phyloP scores from a whole-genome alignment of 768 basidiomycete genomes.

The Leucosporidium yakuticum region DNA sequence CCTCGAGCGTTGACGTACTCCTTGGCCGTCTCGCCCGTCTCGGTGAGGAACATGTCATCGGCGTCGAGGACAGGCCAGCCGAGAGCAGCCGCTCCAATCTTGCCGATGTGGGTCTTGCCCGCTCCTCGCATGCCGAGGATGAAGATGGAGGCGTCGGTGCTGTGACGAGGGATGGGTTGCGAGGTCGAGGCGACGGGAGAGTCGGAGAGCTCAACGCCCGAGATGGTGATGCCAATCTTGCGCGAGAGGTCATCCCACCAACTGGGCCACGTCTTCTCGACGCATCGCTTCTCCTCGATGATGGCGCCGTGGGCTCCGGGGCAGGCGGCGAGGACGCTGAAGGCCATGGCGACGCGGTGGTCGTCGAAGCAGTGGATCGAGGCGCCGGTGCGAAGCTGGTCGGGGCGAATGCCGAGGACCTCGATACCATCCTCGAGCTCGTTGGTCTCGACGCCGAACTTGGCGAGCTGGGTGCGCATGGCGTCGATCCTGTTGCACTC shows the following conservation, averaged over 20 bases:
- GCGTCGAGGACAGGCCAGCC: slow-evolving; percentile 76
- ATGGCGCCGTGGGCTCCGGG: slow-evolving; percentile 46
- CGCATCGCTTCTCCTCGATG: slow-evolving; percentile 92
- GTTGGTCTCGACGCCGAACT: slow-evolving; percentile 86
- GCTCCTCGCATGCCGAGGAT: slow-evolving; percentile 95
- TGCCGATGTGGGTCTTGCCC: slow-evolving; percentile 84
- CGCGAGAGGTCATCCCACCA: slow-evolving; percentile 99
- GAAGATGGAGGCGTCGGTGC: slow-evolving; percentile 51
- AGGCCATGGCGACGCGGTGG: slow-evolving; percentile 98
- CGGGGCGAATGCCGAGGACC: slow-evolving; percentile 68
- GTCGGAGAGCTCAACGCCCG: slow-evolving; percentile 67
- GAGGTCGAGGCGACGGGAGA: slow-evolving; percentile 42
- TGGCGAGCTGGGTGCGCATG: slow-evolving; percentile 92
- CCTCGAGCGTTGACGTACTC: slow-evolving; percentile 74
- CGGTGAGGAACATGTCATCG: slow-evolving; percentile 48
- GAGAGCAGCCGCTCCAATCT: slow-evolving; percentile 65
- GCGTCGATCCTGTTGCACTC: slow-evolving; percentile 95
- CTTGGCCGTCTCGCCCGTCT: slow-evolving; percentile 30
- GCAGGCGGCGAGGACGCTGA: slow-evolving; percentile 75
- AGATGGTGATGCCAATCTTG: slow-evolving; percentile 87
- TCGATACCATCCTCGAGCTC: slow-evolving; percentile 92
- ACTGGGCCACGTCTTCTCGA: slow-evolving; percentile 99
- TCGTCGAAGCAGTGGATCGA: slow-evolving; percentile 96
- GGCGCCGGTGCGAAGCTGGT: slow-evolving; percentile 60
- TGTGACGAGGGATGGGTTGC: slow-evolving; percentile 11